Base-by-base conservation (phyloP, 495 filamentous ascomycete genomes). In the Annulohypoxylon maeteangense region DNA sequence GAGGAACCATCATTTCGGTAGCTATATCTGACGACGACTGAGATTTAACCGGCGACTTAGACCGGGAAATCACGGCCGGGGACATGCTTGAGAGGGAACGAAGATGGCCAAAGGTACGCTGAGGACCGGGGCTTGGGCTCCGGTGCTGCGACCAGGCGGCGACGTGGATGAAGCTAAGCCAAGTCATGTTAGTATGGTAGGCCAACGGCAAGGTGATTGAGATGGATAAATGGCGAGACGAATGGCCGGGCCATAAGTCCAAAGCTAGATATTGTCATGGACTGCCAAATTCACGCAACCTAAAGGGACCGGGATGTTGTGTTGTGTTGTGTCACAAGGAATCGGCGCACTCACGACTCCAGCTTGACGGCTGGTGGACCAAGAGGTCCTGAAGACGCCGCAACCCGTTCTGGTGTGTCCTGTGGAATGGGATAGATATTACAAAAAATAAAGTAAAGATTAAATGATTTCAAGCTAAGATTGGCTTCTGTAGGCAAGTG, bases 91-190 rank as follows among this genome's bases (percentile, higher is more conserved):
- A 86, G 11, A 85, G 75, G 18, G 85, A 86, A 62, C 85, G 77
- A 55, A 82, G 71, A 72, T 87, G 85, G 66, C 81, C 80, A n/a
- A 83, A 77, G 34, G 80, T 74, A 40, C 74, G 76, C 59, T 76
- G 75, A 31, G 64, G 74, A 44, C 66, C 68, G 27, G 80, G 68
- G 59, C 77, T 78, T 32, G 78, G 73, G 63, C 70, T 78, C 50
- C 76, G 79, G 65, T 86, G 82, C 75, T 84, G 80, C 62, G 83
- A 81, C 84, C 84, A 86, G 62, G 82, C 80, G 62, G 83, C 78
- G 68, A 85, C 78, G 64, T 83, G 78, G 66, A 85, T 79, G 69
- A 86, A 81, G 65, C 85, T 87, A 76, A 70, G 20, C 66, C 69
- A 76, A 42, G 64, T 25, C 56, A 54, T 68, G 74, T 83, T 78